These are phyloP conservation scores for Calonectria montana DNA, from an alignment of 2,329 filamentous ascomycete species.

Conservation along the genomic window DNA sequence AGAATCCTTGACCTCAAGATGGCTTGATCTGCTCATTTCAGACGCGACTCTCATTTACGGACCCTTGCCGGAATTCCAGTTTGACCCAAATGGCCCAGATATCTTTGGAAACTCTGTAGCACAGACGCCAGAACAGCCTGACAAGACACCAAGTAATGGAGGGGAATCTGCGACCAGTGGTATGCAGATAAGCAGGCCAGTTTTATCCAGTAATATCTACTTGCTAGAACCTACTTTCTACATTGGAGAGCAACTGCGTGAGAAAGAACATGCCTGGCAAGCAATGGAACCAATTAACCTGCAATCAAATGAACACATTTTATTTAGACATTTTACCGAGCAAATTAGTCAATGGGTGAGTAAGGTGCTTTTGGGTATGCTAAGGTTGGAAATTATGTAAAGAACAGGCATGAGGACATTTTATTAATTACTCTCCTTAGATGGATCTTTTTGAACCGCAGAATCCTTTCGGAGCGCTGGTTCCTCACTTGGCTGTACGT, in stretches of 20 bases:
- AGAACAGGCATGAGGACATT: too few relatives aligned
- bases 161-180: too few relatives aligned
- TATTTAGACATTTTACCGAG: constrained; percentile 12
- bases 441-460: constrained; percentile 35
- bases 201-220: not conserved
- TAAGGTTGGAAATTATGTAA: too few relatives aligned
- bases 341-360: constrained; percentile 21
- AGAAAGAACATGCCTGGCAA: constrained; percentile 11
- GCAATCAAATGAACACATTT: not conserved
- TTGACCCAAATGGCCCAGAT: not conserved
- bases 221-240: not conserved
- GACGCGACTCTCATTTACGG: constrained; percentile 5
- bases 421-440: constrained; percentile 17
- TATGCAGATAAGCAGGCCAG: not conserved
- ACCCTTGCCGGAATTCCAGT: not conserved
- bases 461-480: constrained; percentile 27
- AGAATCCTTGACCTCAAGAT: constrained; percentile 10
- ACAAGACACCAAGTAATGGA: not conserved
- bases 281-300: not conserved
- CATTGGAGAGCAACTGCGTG: not conserved
- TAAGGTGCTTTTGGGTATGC: not conserved
- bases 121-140: not conserved
- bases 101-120: constrained; percentile 16
- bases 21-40: constrained; percentile 32
- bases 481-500: constrained; percentile 41